These are phyloP conservation scores for Periconia digitata DNA, from an alignment of 2,329 filamentous ascomycete genomes.

Conservation along the genomic window DNA sequence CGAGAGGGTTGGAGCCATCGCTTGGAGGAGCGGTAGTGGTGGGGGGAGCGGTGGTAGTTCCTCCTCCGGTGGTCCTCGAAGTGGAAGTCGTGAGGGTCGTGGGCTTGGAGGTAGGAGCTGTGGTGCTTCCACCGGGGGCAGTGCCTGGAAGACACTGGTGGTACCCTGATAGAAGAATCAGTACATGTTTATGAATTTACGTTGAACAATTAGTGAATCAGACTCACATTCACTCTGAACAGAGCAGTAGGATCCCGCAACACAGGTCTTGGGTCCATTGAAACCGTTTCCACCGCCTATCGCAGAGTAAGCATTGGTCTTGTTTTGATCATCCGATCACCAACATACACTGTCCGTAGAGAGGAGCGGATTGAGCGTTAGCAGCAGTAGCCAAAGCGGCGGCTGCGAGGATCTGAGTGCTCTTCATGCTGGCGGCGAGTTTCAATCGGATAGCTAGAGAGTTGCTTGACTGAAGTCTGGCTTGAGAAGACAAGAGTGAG, in stretches of 20 bases:
- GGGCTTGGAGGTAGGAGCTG: conserved; percentile 1
- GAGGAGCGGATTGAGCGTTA: conserved; percentile 1
- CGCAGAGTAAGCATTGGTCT: neutral
- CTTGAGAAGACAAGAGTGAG: neutral
- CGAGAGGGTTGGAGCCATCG: conserved; percentile 51
- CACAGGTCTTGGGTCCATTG: conserved; percentile 7
- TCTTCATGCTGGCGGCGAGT: conserved; percentile 3
- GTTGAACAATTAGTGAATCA: neutral
- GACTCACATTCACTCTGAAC: conserved; percentile 12
- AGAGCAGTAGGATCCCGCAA: conserved; percentile 10
- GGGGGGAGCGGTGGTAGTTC: conserved; percentile 12
- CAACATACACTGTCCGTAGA: conserved; percentile 7
- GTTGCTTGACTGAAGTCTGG: neutral
- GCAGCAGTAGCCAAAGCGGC: conserved; percentile 2
- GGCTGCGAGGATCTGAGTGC: conserved; percentile 3
- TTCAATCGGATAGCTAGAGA: neutral
- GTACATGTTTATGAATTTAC: neutral
- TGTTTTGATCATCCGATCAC: neutral
- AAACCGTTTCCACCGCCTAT: conserved; percentile 8
- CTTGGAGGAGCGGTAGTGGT: neutral
- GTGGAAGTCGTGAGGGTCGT: no score
- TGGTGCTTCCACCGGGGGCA: conserved; percentile 1
- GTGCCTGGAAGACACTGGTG: conserved; percentile 12
- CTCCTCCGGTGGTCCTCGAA: no score
- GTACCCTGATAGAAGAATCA: conserved; percentile 5